A percentile compares a stretch with the other conserved stretches of the same genome.
Evolutionary conservation across 2,329 filamentous ascomycete species (phyloP).

Genomic region (Aquanectria penicillioides): DNA sequence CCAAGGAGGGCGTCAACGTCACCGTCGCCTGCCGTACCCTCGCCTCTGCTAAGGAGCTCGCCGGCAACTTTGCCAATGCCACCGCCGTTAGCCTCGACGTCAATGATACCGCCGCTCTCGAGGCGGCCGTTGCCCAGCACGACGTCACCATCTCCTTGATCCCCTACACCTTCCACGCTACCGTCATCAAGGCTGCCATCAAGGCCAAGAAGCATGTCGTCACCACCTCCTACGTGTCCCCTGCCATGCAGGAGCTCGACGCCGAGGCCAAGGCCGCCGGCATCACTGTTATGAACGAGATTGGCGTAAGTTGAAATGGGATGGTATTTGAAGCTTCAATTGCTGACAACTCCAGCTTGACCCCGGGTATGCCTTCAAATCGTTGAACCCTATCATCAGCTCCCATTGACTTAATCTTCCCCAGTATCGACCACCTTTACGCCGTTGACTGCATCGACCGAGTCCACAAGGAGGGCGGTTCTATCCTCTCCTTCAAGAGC

Average conservation of each 20-base stretch:
- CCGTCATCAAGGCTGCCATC: conserved; percentile 94
- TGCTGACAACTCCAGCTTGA: too few relatives aligned
- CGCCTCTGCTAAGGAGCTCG: conserved; percentile 77
- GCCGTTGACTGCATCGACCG: conserved; percentile 89
- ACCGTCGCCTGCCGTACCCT: conserved; percentile 87
- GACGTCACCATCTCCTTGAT: conserved; percentile 86
- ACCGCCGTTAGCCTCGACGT: conserved; percentile 88
- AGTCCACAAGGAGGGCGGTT: conserved; percentile 88
- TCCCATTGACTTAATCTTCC: conserved; percentile 29
- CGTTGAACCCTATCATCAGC: too few relatives aligned
- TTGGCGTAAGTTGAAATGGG: too few relatives aligned
- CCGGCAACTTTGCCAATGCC: too few relatives aligned
- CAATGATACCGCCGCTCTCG: conserved; percentile 77
- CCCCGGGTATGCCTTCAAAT: too few relatives aligned
- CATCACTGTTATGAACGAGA: conserved; percentile 98
- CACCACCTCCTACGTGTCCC: conserved; percentile 92
- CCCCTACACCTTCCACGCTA: conserved; percentile 89
- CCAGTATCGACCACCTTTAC: conserved; percentile 59
- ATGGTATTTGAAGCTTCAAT: too few relatives aligned
- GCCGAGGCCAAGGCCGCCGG: conserved; percentile 85
- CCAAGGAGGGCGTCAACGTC: conserved; percentile 67
- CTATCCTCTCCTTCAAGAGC: conserved; percentile 82
- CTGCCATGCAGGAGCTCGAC: conserved; percentile 91
- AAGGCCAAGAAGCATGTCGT: conserved; percentile 95
- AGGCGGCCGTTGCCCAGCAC: conserved; percentile 81